These are phyloP conservation scores for Curvularia hawaiiensis DNA, from an alignment of 2,329 filamentous ascomycete genomes.

Conservation along the genomic window DNA sequence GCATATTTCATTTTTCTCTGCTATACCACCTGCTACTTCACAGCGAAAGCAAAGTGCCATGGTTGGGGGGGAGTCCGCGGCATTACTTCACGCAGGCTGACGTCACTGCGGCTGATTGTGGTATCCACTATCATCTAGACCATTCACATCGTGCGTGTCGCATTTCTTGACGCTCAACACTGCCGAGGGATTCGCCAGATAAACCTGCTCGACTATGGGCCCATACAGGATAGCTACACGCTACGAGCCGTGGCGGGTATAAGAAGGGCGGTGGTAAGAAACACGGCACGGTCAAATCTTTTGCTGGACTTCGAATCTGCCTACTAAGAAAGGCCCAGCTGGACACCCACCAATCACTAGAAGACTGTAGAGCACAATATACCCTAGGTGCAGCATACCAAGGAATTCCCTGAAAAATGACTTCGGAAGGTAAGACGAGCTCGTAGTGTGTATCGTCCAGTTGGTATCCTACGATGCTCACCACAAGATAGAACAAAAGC, in stretches of 20 bases:
- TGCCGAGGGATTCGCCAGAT: constrained; percentile 18
- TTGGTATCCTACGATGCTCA: constrained; percentile 9
- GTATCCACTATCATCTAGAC: constrained; percentile 15
- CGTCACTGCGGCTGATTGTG: constrained; percentile 33
- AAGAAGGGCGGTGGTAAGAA: constrained; percentile 8
- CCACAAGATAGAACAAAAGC: constrained; percentile 30
- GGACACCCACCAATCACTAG: neutral
- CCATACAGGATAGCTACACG: constrained; percentile 8
- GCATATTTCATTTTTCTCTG: neutral
- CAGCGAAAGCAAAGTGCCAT: neutral
- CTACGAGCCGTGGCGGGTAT: constrained; percentile 9
- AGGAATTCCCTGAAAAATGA: constrained; percentile 23
- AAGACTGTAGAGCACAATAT: neutral
- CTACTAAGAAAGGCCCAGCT: neutral
- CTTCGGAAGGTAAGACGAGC: constrained; percentile 32
- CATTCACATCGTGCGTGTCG: constrained; percentile 11
- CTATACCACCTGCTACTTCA: neutral
- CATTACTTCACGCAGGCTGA: constrained; percentile 21
- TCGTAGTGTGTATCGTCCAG: neutral
- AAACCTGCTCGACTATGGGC: constrained; percentile 25
- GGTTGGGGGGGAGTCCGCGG: neutral
- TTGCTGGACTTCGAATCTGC: neutral
- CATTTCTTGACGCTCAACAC: constrained; percentile 9
- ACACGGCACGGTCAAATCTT: neutral
- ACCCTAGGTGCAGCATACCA: neutral